A percentile compares a stretch with the other conserved stretches of the same genome.
These are phyloP conservation scores for Vigna hirtella DNA, from an alignment of 306 rosid species.

Conservation along the genomic window DNA sequence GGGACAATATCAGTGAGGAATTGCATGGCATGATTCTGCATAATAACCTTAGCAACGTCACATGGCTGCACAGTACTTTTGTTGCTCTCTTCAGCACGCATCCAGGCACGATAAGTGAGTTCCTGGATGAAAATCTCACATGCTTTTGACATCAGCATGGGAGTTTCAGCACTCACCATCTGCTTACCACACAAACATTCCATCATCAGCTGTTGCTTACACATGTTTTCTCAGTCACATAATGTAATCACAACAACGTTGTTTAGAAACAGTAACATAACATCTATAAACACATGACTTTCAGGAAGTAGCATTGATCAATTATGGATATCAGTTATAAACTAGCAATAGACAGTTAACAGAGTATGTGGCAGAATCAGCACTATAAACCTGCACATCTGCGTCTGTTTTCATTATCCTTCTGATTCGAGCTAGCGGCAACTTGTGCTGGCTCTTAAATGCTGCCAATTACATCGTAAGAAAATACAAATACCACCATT, in stretches of 20 bases:
- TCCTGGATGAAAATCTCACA: slow-evolving; percentile 59
- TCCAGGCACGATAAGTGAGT: slow-evolving; percentile 52
- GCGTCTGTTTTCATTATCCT: slow-evolving; percentile 46
- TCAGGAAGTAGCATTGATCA: background rate
- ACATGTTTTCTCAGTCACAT: background rate
- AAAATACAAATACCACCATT: background rate
- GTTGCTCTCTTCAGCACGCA: slow-evolving; percentile 40
- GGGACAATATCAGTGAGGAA: slow-evolving; percentile 43
- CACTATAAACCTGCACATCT: slow-evolving; percentile 42
- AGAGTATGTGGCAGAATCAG: background rate
- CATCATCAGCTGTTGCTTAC: background rate
- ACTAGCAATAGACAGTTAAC: background rate
- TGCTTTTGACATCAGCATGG: slow-evolving; percentile 49
- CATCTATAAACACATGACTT: background rate
- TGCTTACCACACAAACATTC: slow-evolving; percentile 6
- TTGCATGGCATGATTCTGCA: slow-evolving; percentile 6
- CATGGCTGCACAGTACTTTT: slow-evolving; percentile 30
- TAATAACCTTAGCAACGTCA: slow-evolving; percentile 47
- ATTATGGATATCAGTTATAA: background rate
- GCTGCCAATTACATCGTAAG: slow-evolving; percentile 26
- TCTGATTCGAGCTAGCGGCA: slow-evolving; percentile 49
- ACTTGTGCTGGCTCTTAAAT: slow-evolving; percentile 40
- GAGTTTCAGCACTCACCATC: slow-evolving; percentile 54
- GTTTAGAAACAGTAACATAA: background rate
- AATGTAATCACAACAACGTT: background rate